phyloP scores from a whole-genome alignment of 176 grass and related monocot species.

The Rhipidocladum racemiflorum region DNA sequence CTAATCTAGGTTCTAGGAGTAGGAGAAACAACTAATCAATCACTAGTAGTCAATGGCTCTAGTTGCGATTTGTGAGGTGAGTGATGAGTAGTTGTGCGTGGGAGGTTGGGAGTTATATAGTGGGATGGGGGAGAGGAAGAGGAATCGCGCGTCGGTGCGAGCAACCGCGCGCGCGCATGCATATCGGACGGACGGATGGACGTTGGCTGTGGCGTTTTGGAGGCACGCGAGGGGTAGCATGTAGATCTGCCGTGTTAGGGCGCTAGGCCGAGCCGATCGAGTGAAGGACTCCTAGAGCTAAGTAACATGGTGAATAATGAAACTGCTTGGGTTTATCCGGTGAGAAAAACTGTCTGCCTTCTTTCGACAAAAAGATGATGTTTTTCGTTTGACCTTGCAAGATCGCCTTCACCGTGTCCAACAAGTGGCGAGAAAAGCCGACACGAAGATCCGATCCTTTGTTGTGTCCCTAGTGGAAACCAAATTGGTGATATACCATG shows the following conservation, averaged over 20 bases:
- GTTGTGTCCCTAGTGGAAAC: too few species aligned
- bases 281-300: too few species aligned
- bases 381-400: too few species aligned
- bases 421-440: too few species aligned
- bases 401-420: too few species aligned
- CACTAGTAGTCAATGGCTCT: neutral
- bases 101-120: conserved; percentile 42
- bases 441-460: too few species aligned
- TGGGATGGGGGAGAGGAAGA: neutral
- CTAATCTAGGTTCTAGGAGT: neutral
- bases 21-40: neutral
- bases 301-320: too few species aligned
- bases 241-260: conserved; percentile 37
- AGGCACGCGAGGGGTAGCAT: conserved; percentile 23
- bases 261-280: conserved; percentile 3
- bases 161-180: neutral
- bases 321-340: too few species aligned
- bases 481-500: too few species aligned
- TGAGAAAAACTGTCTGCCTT: too few species aligned
- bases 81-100: neutral
- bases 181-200: conserved; percentile 12
- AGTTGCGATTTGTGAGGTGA: conserved; percentile 18
- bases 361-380: too few species aligned
- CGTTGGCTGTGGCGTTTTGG: conserved; percentile 16
- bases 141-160: neutral